phyloP scores from a whole-genome alignment of 306 rosid genomes.

The Lathyrus sativus region DNA sequence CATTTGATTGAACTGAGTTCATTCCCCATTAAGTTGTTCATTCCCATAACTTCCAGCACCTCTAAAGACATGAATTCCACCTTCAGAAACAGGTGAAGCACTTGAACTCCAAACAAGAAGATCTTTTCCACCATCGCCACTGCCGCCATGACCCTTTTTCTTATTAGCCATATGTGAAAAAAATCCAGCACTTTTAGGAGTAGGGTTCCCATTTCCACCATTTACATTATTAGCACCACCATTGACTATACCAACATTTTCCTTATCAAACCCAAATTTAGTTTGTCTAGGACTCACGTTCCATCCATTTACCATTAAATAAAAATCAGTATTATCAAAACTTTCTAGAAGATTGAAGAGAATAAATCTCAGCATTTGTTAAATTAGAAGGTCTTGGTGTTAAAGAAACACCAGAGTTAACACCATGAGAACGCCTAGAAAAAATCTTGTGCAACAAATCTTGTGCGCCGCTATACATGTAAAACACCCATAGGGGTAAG shows the following conservation, averaged over 20 bases:
- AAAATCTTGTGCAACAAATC: constrained; percentile 3
- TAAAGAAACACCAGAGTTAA: constrained; percentile 59
- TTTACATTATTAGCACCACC: constrained; percentile 1
- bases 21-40: constrained; percentile 52
- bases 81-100: constrained; percentile 84
- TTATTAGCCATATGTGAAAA: constrained; percentile 68
- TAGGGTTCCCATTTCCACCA: constrained; percentile 53
- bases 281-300: constrained; percentile 68
- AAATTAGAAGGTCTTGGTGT: constrained; percentile 81
- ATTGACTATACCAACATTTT: constrained; percentile 43
- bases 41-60: constrained; percentile 69
- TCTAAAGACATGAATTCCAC: constrained; percentile 81
- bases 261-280: constrained; percentile 75
- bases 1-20: too few relatives aligned
- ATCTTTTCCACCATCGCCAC: constrained; percentile 60
- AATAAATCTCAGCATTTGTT: constrained; percentile 85
- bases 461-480: too few relatives aligned
- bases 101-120: constrained; percentile 95
- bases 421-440: constrained; percentile 63
- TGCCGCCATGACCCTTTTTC: constrained; percentile 50
- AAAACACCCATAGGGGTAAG: too few relatives aligned
- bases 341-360: constrained; percentile 78
- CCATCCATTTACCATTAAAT: constrained; percentile 60
- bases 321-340: constrained; percentile 76
- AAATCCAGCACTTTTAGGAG: constrained; percentile 60